Conservation (phyloP, 2,329 filamentous ascomycete genomes). For the Hypoxylon sp. region DNA sequence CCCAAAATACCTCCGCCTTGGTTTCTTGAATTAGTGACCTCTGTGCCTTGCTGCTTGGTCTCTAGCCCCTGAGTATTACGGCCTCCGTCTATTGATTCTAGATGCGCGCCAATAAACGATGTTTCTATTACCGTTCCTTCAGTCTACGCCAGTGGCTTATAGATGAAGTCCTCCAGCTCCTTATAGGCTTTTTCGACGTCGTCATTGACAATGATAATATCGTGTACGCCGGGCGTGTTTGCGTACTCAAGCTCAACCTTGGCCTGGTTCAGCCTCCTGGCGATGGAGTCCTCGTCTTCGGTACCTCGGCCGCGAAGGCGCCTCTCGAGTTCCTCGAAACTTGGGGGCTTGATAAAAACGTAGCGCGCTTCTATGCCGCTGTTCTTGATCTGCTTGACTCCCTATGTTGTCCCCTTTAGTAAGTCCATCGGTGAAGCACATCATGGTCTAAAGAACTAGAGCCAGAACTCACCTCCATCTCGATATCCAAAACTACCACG, state of each 20-base stretch:
- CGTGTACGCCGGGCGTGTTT: constrained; percentile 75
- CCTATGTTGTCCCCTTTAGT: constrained; percentile 58
- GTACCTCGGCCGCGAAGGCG: constrained; percentile 82
- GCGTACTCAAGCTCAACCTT: constrained; percentile 81
- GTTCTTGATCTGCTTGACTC: constrained; percentile 92
- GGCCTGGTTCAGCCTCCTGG: constrained; percentile 79
- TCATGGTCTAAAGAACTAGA: no score
- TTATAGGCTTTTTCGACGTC: constrained; percentile 66
- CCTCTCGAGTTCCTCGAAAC: constrained; percentile 79
- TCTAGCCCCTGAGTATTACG: constrained; percentile 7
- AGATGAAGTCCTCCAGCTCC: constrained; percentile 67
- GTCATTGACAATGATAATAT: constrained; percentile 76
- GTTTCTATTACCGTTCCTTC: constrained; percentile 1
- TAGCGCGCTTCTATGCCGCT: constrained; percentile 82
- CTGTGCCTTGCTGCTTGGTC: constrained; percentile 14
- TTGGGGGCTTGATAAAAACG: constrained; percentile 87
- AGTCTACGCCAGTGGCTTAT: constrained; percentile 51
- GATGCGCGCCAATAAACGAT: constrained; percentile 9
- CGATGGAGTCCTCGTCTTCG: constrained; percentile 80
- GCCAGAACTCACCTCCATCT: constrained; percentile 81
- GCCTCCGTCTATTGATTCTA: constrained; percentile 23
- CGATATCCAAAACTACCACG: constrained; percentile 91
- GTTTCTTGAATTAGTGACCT: constrained; percentile 29
- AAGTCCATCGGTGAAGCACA: not conserved
- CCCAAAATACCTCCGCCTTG: constrained; percentile 24